These are phyloP conservation scores for Grigorovia humatica DNA, from an alignment of 805 yeast genomes.

Conservation along the genomic window DNA sequence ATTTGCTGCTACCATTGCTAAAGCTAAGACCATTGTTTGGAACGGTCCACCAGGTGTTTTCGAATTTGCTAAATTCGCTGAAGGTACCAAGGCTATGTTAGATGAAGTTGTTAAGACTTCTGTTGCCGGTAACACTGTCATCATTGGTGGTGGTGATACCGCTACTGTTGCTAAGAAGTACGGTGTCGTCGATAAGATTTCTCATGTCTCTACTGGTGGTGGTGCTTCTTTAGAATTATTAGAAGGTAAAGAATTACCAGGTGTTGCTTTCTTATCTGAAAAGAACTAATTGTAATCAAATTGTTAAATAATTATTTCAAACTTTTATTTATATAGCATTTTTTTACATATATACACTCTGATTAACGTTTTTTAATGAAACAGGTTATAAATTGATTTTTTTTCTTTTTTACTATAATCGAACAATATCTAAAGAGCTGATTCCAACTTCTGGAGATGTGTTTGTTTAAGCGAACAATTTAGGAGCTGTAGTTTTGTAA, in stretches of 20 bases:
- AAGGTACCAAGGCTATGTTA: slow-evolving; percentile 84
- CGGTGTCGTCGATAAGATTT: slow-evolving; percentile 91
- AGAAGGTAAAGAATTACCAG: slow-evolving; percentile 98
- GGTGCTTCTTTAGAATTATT: slow-evolving; percentile 98
- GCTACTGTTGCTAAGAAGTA: slow-evolving; percentile 98
- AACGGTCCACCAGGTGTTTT: slow-evolving; percentile 99
- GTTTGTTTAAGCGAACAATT: too few relatives aligned
- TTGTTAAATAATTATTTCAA: not conserved
- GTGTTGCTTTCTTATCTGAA: slow-evolving; percentile 87
- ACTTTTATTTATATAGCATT: not conserved
- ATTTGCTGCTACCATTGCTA: slow-evolving; percentile 72
- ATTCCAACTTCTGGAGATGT: too few relatives aligned
- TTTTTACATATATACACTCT: not conserved
- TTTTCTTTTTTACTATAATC: not conserved
- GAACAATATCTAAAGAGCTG: too few relatives aligned
- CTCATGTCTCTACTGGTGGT: slow-evolving; percentile 99
- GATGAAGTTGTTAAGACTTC: slow-evolving; percentile 83
- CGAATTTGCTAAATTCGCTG: slow-evolving; percentile 87
- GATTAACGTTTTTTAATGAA: not conserved
- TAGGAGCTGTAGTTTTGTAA: too few relatives aligned
- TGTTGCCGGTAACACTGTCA: slow-evolving; percentile 84
- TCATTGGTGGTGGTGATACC: slow-evolving; percentile 98
- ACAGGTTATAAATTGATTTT: not conserved
- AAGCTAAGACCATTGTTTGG: slow-evolving; percentile 98
- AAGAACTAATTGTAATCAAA: slow-evolving; percentile 34